These are phyloP conservation scores for Apiospora hydei DNA, from an alignment of 2,329 filamentous ascomycete species.

Conservation along the genomic window DNA sequence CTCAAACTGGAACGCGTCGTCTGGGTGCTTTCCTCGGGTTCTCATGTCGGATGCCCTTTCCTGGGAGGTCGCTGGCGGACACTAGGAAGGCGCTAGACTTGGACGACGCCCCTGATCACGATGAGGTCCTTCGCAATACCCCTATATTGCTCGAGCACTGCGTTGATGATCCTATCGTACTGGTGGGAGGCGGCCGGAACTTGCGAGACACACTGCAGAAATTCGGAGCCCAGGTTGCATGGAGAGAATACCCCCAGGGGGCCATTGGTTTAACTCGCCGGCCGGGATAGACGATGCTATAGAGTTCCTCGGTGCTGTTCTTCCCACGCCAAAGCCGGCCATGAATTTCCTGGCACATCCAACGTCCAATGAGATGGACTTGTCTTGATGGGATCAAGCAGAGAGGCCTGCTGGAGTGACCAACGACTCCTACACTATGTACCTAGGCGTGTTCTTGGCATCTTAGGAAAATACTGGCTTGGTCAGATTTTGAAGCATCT, in stretches of 20 bases:
- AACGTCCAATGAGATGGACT: background rate
- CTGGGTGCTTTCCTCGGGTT: constrained; percentile 37
- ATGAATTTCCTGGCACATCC: background rate
- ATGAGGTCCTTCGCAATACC: constrained; percentile 47
- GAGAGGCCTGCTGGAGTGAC: background rate
- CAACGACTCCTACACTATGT: background rate
- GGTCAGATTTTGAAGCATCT: background rate
- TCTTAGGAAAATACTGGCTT: background rate
- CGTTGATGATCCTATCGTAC: constrained; percentile 50
- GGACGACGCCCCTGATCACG: constrained; percentile 32
- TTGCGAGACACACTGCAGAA: constrained; percentile 45
- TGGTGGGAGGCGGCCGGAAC: constrained; percentile 45
- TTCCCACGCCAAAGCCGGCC: background rate
- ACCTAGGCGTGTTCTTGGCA: background rate
- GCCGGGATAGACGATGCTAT: constrained; percentile 51
- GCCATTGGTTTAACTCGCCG: constrained; percentile 55
- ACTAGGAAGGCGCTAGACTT: constrained; percentile 31
- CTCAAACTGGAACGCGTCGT: constrained; percentile 29
- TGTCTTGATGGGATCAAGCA: background rate
- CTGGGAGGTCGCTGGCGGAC: constrained; percentile 33
- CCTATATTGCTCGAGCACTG: constrained; percentile 57
- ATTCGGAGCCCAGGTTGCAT: constrained; percentile 49
- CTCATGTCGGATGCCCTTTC: constrained; percentile 36
- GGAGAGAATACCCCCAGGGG: constrained; percentile 52
- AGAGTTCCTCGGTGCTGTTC: constrained; percentile 40